phyloP scores from a whole-genome alignment of 1,139 yeast species.

The Petasospora rhodanensis region DNA sequence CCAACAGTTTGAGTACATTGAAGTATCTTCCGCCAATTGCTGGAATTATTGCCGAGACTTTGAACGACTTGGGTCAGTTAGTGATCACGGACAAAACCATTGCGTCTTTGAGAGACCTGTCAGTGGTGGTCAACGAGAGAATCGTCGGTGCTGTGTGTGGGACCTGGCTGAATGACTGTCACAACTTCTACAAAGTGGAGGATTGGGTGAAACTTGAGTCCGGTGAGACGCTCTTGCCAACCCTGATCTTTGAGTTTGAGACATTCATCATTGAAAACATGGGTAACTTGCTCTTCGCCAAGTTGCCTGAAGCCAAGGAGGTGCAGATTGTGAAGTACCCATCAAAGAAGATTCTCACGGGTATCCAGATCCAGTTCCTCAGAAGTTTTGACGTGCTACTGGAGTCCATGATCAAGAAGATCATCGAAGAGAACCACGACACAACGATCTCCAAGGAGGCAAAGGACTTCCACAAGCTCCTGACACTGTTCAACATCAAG shows the following conservation, averaged over 20 bases:
- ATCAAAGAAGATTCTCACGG: conserved; percentile 39
- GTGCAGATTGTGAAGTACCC: conserved; percentile 36
- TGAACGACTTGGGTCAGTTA: conserved; percentile 41
- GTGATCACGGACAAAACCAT: conserved; percentile 35
- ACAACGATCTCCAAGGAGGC: conserved; percentile 19
- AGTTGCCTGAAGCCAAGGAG: conserved; percentile 35
- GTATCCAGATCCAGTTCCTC: conserved; percentile 45
- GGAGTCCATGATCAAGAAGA: conserved; percentile 45
- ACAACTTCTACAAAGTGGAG: conserved; percentile 40
- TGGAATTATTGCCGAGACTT: conserved; percentile 34
- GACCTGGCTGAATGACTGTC: conserved; percentile 47
- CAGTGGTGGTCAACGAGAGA: conserved; percentile 36
- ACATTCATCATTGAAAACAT: conserved; percentile 34
- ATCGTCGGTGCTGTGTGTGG: conserved; percentile 44
- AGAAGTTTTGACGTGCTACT: conserved; percentile 45
- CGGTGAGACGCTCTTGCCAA: conserved; percentile 47
- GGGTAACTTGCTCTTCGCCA: conserved; percentile 29
- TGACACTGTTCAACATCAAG: conserved; percentile 49
- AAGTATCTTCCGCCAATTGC: conserved; percentile 42
- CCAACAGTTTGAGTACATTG: conserved; percentile 55
- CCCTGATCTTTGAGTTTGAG: conserved; percentile 39
- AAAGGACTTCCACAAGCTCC: conserved; percentile 34
- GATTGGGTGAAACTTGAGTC: conserved; percentile 34
- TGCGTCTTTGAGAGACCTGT: conserved; percentile 33
- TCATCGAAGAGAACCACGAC: conserved; percentile 33